Base-by-base conservation (phyloP, 2,329 filamentous ascomycete genomes). In the Hypoxylon sp. region DNA sequence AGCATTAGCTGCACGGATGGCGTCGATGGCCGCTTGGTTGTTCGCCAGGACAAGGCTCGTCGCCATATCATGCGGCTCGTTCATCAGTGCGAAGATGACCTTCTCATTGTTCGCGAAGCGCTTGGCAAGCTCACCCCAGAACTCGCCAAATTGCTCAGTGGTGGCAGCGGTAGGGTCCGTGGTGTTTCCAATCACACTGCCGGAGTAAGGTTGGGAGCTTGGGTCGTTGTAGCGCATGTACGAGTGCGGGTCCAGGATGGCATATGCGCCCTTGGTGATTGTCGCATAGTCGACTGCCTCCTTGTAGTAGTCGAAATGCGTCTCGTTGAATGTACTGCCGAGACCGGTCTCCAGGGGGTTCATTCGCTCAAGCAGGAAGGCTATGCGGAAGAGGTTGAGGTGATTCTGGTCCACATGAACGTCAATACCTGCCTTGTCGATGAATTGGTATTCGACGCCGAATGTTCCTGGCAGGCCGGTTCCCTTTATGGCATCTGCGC, bases 141-240 rank as follows among this genome's bases (percentile, higher is more conserved):
- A 80, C 16, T 65, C 68, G 7, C 67, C 75, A 45, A 80, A 78
- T 50, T 78, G 70, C 15, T 67, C 71, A 6, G 75, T 78, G 3
- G 75, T 77, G 7, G 76, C 74, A 11, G 77, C 73, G 2, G 66
- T 71, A 0, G 69, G 45, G 65, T 81, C 75, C 1, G 69, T 67
- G 0, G 68, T 64, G 62, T 79, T 73, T 16, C 77, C 78, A 54
- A 81, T 80, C 7, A 80, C 70, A 57, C 73, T 75, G 29, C 77
- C 78, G 5, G 71, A 73, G 45, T 66, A 72, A 3, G 78, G 77
- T 60, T 80, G 78, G 20, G 70, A 68, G 12, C 71, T 75, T 1
- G 78, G 78, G 58, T 80, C 70, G 56, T 79, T 79, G 64, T 80
- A 81, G 3, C 77, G 71, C 78, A 80, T 80, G 61, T 80, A 78